Evolutionary conservation across 495 filamentous ascomycete species (phyloP).

Genomic region (Aeminium ludgeri): DNA sequence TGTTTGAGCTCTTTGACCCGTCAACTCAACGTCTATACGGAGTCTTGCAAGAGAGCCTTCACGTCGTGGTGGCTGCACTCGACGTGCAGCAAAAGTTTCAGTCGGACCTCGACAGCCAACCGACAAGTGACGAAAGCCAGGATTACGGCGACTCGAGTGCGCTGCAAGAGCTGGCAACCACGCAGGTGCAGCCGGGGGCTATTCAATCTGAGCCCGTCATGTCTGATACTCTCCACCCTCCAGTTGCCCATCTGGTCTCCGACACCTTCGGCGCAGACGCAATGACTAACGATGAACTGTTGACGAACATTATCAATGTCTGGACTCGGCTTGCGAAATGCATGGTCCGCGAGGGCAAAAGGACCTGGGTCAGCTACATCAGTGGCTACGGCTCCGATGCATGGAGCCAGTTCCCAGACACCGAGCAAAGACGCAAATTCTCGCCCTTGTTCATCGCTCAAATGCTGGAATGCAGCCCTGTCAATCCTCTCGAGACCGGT

Average conservation of each 20-base stretch:
- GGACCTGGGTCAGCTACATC: constrained; percentile 42
- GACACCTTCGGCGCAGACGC: constrained; percentile 52
- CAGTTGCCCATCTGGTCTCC: constrained; percentile 42
- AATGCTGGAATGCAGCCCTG: constrained; percentile 19
- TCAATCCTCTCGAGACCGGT: constrained; percentile 27
- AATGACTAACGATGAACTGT: constrained; percentile 39
- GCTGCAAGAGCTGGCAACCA: constrained; percentile 21
- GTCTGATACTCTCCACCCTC: constrained; percentile 32
- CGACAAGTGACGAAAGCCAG: constrained; percentile 46
- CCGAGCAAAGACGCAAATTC: constrained; percentile 47
- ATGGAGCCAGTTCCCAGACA: constrained; percentile 46
- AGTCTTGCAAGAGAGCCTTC: constrained; percentile 28
- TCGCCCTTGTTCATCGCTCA: constrained; percentile 43
- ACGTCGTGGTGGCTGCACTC: constrained; percentile 25
- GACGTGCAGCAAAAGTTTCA: constrained; percentile 1
- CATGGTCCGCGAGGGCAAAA: constrained; percentile 22
- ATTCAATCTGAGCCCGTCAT: constrained; percentile 12
- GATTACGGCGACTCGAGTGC: constrained; percentile 56
- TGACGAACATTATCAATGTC: constrained; percentile 28
- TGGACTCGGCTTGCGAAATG: constrained; percentile 22
- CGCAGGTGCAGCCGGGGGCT: constrained; percentile 14
- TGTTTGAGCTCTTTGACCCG: constrained; percentile 29
- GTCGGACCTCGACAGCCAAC: constrained; percentile 6
- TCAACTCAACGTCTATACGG: constrained; percentile 23
- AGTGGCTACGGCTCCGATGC: constrained; percentile 37